These are phyloP conservation scores for Candida pseudofarinosa DNA, from an alignment of 805 yeast genomes.

Conservation along the genomic window DNA sequence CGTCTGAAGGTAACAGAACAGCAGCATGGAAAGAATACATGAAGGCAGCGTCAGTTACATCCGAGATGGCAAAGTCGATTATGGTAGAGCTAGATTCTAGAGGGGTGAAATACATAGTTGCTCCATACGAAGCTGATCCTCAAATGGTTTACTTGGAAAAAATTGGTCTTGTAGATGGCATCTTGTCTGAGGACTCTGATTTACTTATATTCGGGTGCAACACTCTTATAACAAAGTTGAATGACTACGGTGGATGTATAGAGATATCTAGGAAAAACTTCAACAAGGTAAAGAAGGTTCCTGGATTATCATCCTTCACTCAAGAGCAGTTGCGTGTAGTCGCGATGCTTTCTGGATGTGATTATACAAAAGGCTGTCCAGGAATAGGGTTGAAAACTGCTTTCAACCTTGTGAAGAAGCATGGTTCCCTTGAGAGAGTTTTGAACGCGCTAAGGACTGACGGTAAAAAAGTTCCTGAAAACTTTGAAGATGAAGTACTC, in stretches of 20 bases:
- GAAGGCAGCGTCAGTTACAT: conserved; percentile 82
- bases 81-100: conserved; percentile 63
- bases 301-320: conserved; percentile 48
- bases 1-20: conserved; percentile 49
- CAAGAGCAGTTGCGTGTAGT: conserved; percentile 62
- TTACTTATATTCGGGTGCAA: conserved; percentile 82
- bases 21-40: conserved; percentile 66
- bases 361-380: conserved; percentile 83
- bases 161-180: conserved; percentile 71
- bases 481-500: conserved; percentile 55
- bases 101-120: conserved; percentile 72
- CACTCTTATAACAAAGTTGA: conserved; percentile 73
- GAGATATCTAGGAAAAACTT: conserved; percentile 63
- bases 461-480: conserved; percentile 56
- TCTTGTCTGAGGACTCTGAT: conserved; percentile 93
- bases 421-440: conserved; percentile 51
- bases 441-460: conserved; percentile 55
- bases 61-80: conserved; percentile 84
- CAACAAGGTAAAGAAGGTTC: conserved; percentile 39
- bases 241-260: conserved; percentile 68
- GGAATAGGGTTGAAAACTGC: conserved; percentile 82
- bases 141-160: conserved; percentile 90
- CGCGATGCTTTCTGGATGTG: conserved; percentile 95
- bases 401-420: conserved; percentile 50
- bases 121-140: conserved; percentile 98